These are phyloP conservation scores for Smittium culicis DNA, from an alignment of 371 early-diverging fungal species.

Conservation along the genomic window DNA sequence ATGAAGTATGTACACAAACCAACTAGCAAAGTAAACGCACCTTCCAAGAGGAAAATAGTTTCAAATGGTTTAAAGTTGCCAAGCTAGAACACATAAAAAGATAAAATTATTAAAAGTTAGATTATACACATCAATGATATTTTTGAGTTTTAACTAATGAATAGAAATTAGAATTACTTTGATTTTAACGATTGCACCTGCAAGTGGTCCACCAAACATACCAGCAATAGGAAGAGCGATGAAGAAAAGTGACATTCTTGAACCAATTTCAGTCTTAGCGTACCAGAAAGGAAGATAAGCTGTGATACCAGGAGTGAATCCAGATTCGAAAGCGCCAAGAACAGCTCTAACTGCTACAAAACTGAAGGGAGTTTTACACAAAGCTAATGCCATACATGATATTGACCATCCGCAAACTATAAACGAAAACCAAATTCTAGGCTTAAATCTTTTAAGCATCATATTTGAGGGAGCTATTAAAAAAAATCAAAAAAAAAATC, in stretches of 20 bases:
- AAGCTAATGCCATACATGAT: constrained; percentile 36
- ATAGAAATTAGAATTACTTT: constrained; percentile 12
- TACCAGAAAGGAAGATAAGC: constrained; percentile 43
- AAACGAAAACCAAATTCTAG: constrained; percentile 56
- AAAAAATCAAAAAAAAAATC: not conserved
- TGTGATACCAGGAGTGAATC: constrained; percentile 41
- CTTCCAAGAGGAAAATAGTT: constrained; percentile 20
- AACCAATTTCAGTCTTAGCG: constrained; percentile 26
- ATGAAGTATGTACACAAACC: constrained; percentile 15
- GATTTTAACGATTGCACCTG: constrained; percentile 29
- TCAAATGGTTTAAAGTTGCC: constrained; percentile 16
- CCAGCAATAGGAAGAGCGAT: constrained; percentile 34
- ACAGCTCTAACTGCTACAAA: constrained; percentile 32
- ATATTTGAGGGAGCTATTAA: constrained; percentile 40
- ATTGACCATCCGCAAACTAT: constrained; percentile 47
- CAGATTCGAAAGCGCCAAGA: constrained; percentile 41
- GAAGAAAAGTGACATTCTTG: constrained; percentile 33
- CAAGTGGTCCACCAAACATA: constrained; percentile 34
- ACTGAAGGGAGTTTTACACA: constrained; percentile 12
- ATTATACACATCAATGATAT: no score
- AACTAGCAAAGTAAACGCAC: constrained; percentile 16
- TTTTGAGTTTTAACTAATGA: no score
- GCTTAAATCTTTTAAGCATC: constrained; percentile 42
- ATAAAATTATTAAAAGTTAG: no score
- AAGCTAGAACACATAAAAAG: not conserved